Evolutionary conservation across 2,329 filamentous ascomycete genomes (phyloP), one percentile per base, ranked within the genome.

Genomic region (Aspergillus udagawae): DNA sequence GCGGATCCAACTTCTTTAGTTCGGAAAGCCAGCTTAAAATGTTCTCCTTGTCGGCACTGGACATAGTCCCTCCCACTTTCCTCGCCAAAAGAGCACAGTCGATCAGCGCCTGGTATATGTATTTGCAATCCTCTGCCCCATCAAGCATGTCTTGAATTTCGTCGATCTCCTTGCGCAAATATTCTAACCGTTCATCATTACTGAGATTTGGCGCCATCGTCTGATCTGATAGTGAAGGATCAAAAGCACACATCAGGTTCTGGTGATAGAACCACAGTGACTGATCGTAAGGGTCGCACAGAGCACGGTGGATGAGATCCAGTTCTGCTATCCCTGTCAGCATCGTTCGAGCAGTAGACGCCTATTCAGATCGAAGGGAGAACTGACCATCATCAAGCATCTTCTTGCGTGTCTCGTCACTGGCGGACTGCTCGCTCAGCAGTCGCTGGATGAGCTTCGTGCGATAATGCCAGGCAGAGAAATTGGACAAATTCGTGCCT

Each of bases 261-360:
- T 94, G 89, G 72, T 97, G 92, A 70, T 99, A 97, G 74, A 95
- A 96, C 92, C 94, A 99, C 5, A 97, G 81, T 20, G 92, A 96
- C 70, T 97, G 93, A 70, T 97, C 93, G 65, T 96, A 92, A 0
- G 93, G 92, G 57, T 95, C 92, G 41, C 92, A 94, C 51, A 97
- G 80, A 0, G 89, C 92, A 56, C 87, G 83, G 55, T 88, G 86
- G 27, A 96, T 87, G 47, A 90, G 78, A 27, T 83, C 80, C 52
- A 97, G 80, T 76, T 99, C 94, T 83, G 56, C 49, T 20, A 51
- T 23, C 50, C 56, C 17, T 47, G 51, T 44, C 44, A 49, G 55
- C 29, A 53, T 55, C 28, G 51, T 53, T 20, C 29, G 28, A 49
- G n/a, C 42, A 50, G 38, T 42, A 52, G 27, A 42, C 23, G 27